Evolutionary conservation across 23 red algal genomes (phyloP).

Genomic region (Gracilaria domingensis): DNA sequence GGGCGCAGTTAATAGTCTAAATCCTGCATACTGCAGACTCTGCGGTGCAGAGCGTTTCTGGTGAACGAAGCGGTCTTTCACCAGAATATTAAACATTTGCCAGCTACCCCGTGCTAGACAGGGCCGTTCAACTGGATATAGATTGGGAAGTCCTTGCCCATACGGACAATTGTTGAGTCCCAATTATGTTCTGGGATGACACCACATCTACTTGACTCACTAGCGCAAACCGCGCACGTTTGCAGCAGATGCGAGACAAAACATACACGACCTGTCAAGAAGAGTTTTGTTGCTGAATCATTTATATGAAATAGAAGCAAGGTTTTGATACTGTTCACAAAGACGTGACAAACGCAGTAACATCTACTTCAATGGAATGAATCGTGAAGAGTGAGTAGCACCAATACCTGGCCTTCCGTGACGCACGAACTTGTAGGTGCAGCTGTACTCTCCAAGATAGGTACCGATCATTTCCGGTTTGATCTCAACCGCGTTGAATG

Average conservation of each 20-base stretch:
- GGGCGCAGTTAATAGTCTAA: no score
- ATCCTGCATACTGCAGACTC: no score
- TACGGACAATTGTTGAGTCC: no score
- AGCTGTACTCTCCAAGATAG: constrained; percentile 87
- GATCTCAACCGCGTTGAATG: constrained; percentile 97
- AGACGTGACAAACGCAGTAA: not conserved
- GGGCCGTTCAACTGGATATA: no score
- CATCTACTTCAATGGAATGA: constrained; percentile 99
- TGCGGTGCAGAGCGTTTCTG: no score
- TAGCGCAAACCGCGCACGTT: no score
- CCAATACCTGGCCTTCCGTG: constrained; percentile 99
- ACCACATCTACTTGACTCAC: no score
- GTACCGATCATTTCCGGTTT: constrained; percentile 85
- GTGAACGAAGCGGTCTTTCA: no score
- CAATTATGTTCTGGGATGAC: no score
- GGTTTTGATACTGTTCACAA: not conserved
- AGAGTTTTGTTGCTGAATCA: not conserved
- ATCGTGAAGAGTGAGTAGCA: constrained; percentile 95
- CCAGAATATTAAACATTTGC: no score
- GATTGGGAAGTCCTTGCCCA: no score
- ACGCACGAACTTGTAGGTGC: constrained; percentile 97
- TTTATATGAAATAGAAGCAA: not conserved
- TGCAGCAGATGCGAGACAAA: not conserved
- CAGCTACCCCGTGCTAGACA: no score
- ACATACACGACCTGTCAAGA: not conserved